These are phyloP conservation scores for Globisporangium yorkense DNA, from an alignment of 352 stramenopile genomes.

Conservation along the genomic window DNA sequence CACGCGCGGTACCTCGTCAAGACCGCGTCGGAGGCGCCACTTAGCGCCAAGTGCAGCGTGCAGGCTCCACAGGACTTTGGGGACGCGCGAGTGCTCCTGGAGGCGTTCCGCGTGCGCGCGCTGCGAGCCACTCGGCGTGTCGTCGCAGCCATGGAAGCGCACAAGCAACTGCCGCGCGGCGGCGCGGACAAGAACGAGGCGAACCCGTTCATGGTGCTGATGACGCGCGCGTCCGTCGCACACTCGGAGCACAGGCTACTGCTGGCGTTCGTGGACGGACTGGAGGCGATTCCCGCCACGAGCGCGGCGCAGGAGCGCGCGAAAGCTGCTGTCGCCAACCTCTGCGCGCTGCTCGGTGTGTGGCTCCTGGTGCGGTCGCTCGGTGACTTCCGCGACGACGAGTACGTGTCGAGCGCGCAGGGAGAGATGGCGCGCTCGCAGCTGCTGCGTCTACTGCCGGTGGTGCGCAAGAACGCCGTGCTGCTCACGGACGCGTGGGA, in stretches of 20 bases:
- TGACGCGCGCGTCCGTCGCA: slow-evolving; percentile 28
- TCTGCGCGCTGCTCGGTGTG: slow-evolving; percentile 22
- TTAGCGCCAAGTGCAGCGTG: slow-evolving; percentile 9
- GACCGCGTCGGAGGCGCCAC: background rate
- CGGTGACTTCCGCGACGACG: slow-evolving; percentile 37
- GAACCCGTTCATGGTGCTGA: slow-evolving; percentile 34
- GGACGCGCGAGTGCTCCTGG: slow-evolving; percentile 19
- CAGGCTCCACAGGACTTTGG: slow-evolving; percentile 14
- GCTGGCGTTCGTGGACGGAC: slow-evolving; percentile 14
- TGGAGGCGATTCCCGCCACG: background rate
- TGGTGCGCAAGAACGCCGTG: slow-evolving; percentile 32
- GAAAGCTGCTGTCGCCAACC: slow-evolving; percentile 14
- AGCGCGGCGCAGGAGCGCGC: background rate
- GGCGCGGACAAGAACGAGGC: slow-evolving; percentile 11
- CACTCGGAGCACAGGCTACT: slow-evolving; percentile 27
- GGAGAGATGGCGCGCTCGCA: slow-evolving; percentile 17
- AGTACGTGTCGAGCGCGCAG: slow-evolving; percentile 31
- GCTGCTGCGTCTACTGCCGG: slow-evolving; percentile 21
- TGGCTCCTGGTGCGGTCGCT: slow-evolving; percentile 27
- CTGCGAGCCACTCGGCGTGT: slow-evolving; percentile 13
- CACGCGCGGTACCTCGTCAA: slow-evolving; percentile 59
- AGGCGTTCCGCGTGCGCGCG: slow-evolving; percentile 24
- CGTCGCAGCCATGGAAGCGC: slow-evolving; percentile 14
- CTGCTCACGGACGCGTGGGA: slow-evolving; percentile 33
- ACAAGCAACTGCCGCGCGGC: background rate